Percentiles rank a stretch among this genome's conserved stretches.
Conservation (phyloP, 2,329 filamentous ascomycete genomes). For the Aspergillus latus region DNA sequence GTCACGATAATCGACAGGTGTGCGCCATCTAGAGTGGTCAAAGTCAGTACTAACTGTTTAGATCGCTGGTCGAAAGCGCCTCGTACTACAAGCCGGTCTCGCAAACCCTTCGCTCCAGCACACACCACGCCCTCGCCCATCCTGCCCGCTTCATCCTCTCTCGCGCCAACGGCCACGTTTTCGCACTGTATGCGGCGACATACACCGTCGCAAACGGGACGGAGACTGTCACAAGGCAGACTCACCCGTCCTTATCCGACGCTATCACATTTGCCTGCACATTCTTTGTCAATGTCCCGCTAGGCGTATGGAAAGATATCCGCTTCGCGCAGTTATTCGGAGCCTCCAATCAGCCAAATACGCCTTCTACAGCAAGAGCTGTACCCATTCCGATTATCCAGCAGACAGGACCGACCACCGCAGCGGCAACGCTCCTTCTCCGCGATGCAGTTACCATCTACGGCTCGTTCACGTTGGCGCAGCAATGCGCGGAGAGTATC, state of each 20-base stretch:
- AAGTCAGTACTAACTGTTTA: slow-evolving; percentile 6
- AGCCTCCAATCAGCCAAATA: not conserved
- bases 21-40: not conserved
- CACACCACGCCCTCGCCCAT: slow-evolving; percentile 21
- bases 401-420: not conserved
- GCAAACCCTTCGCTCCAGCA: slow-evolving; percentile 22
- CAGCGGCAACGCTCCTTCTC: slow-evolving; percentile 64
- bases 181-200: slow-evolving; percentile 72
- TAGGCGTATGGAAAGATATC: slow-evolving; percentile 34
- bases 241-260: slow-evolving; percentile 40
- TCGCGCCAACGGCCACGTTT: slow-evolving; percentile 41
- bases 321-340: slow-evolving; percentile 67
- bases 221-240: slow-evolving; percentile 69
- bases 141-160: slow-evolving; percentile 32
- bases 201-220: slow-evolving; percentile 81
- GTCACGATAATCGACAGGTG: slow-evolving; percentile 32
- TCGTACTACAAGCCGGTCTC: slow-evolving; percentile 25
- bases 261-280: slow-evolving; percentile 58
- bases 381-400: not conserved
- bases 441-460: slow-evolving; percentile 86
- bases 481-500: slow-evolving; percentile 22
- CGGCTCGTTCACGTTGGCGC: slow-evolving; percentile 34
- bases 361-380: no score
- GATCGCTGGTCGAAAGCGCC: slow-evolving; percentile 28
- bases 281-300: slow-evolving; percentile 32